These are phyloP conservation scores for Globisporangium canariense DNA, from an alignment of 352 stramenopile genomes.

Conservation along the genomic window DNA sequence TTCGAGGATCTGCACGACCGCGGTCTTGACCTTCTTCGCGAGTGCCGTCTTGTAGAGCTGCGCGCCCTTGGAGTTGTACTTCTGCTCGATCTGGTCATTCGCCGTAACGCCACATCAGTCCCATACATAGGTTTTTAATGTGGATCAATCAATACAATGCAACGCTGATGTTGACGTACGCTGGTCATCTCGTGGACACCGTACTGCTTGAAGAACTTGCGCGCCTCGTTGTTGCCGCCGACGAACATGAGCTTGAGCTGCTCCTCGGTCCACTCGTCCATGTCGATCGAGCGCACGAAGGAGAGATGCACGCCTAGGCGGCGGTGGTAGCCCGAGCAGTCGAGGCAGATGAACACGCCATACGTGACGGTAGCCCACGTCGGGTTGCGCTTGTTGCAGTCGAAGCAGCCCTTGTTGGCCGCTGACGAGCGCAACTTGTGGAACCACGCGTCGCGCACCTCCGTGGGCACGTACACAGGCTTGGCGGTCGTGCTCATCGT, in stretches of 20 bases:
- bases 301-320: constrained; percentile 92
- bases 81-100: constrained; percentile 75
- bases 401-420: constrained; percentile 93
- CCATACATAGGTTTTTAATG: not conserved
- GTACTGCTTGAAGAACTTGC: constrained; percentile 94
- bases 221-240: constrained; percentile 91
- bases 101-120: not conserved
- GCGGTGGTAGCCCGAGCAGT: constrained; percentile 93
- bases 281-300: constrained; percentile 94
- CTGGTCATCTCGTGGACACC: constrained; percentile 84
- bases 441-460: constrained; percentile 83
- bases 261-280: constrained; percentile 95
- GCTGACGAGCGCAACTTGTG: constrained; percentile 71
- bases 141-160: not conserved
- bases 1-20: constrained; percentile 57
- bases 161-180: constrained; percentile 40
- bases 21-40: constrained; percentile 81
- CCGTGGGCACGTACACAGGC: constrained; percentile 67
- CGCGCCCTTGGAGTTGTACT: constrained; percentile 90
- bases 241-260: constrained; percentile 92
- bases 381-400: constrained; percentile 95
- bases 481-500: constrained; percentile 37
- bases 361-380: constrained; percentile 95
- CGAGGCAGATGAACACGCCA: constrained; percentile 95
- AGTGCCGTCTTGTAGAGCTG: constrained; percentile 86